phyloP scores from a whole-genome alignment of 2,329 filamentous ascomycete genomes.

The Arthrocladium fulminans region DNA sequence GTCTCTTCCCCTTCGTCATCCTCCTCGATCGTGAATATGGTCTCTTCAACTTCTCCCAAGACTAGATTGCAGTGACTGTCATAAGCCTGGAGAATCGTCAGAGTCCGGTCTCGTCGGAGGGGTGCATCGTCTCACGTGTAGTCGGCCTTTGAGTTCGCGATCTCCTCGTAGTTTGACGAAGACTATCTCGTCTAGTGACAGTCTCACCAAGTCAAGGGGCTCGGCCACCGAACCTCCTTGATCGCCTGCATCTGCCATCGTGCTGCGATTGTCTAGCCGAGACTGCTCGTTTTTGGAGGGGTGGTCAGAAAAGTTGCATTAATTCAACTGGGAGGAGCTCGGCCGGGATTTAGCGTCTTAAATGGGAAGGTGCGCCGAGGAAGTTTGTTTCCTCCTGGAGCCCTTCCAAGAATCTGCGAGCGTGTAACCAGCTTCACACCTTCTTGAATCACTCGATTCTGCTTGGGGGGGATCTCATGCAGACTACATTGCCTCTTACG shows the following conservation, averaged over 20 bases:
- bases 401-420: neutral
- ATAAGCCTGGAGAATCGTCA: conserved; percentile 60
- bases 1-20: conserved; percentile 69
- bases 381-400: neutral
- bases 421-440: neutral
- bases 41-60: conserved; percentile 92
- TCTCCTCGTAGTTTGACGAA: conserved; percentile 96
- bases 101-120: conserved; percentile 9
- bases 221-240: conserved; percentile 66
- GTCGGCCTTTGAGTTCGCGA: conserved; percentile 83
- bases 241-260: conserved; percentile 78
- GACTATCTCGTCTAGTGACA: conserved; percentile 85
- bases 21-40: conserved; percentile 86
- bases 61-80: conserved; percentile 98
- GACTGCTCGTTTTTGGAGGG: conserved; percentile 16
- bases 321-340: neutral
- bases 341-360: neutral
- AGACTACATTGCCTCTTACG: neutral
- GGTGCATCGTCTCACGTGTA: conserved; percentile 63
- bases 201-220: conserved; percentile 88
- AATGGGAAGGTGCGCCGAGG: neutral
- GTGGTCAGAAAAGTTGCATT: neutral
- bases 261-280: neutral
- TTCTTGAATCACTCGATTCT: neutral
- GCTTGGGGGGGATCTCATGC: neutral